Conservation (phyloP, 176 grass and related monocot genomes). For the Tillandsia fasciculata region DNA sequence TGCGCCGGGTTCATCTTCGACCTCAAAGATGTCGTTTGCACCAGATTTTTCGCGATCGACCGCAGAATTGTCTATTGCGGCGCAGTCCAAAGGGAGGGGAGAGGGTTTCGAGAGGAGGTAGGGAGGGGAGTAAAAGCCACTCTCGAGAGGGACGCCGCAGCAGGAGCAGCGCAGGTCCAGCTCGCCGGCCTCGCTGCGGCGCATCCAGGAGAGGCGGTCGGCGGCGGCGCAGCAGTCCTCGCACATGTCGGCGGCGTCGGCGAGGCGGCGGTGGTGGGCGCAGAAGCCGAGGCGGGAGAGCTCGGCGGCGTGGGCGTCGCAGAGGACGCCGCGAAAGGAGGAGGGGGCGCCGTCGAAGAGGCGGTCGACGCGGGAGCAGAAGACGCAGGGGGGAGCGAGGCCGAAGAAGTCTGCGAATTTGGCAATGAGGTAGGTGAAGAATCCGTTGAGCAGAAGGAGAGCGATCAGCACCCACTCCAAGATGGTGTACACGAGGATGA, state of each 20-base stretch:
- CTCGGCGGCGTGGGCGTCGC: constrained; percentile 65
- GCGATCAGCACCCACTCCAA: constrained; percentile 27
- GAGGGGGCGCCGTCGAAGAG: constrained; percentile 41
- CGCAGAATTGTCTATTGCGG: constrained; percentile 8
- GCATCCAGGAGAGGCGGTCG: constrained; percentile 66
- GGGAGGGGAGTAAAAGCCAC: constrained; percentile 69
- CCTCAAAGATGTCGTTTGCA: too few relatives aligned
- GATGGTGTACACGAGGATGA: constrained; percentile 13
- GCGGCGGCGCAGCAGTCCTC: constrained; percentile 60
- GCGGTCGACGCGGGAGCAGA: constrained; percentile 81
- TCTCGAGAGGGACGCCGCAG: constrained; percentile 73
- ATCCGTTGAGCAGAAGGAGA: constrained; percentile 27
- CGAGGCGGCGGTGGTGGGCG: constrained; percentile 49
- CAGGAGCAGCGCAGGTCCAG: constrained; percentile 84
- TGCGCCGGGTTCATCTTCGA: too few relatives aligned
- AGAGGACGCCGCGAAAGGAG: constrained; percentile 45
- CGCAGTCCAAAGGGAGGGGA: constrained; percentile 20
- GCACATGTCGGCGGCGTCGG: constrained; percentile 72
- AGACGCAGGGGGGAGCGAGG: constrained; percentile 28
- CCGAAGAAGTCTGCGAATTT: constrained; percentile 24
- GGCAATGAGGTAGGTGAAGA: constrained; percentile 26
- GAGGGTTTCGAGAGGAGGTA: constrained; percentile 33
- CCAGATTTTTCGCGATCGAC: too few relatives aligned
- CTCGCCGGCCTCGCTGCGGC: constrained; percentile 73
- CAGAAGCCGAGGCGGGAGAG: constrained; percentile 72